Percentiles rank a stretch among this genome's conserved stretches.
These are phyloP conservation scores for Arachnopeziza araneosa DNA, from an alignment of 2,329 filamentous ascomycete genomes.

Conservation along the genomic window DNA sequence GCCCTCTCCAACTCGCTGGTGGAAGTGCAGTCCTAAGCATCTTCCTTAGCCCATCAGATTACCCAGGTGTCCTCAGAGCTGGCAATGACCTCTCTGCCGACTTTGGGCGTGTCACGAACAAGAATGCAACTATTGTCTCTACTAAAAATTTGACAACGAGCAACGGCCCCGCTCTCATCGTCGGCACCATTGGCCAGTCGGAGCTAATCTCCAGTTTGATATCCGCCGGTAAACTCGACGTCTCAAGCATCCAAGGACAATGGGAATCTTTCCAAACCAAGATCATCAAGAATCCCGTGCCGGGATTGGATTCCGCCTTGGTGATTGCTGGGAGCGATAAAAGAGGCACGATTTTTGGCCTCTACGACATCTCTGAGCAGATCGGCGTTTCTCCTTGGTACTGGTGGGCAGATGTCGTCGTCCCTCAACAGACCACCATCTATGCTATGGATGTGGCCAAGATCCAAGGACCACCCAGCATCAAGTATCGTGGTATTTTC, in stretches of 20 bases:
- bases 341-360: conserved; percentile 61
- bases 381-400: conserved; percentile 64
- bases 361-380: conserved; percentile 66
- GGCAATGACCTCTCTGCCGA: conserved; percentile 53
- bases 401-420: conserved; percentile 48
- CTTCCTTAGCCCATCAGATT: conserved; percentile 8
- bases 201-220: conserved; percentile 54
- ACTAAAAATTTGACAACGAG: conserved; percentile 32
- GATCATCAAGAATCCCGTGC: conserved; percentile 50
- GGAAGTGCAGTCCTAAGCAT: conserved; percentile 6
- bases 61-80: conserved; percentile 10
- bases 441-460: conserved; percentile 40
- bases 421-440: conserved; percentile 38
- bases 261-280: conserved; percentile 64
- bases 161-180: conserved; percentile 48
- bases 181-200: conserved; percentile 61
- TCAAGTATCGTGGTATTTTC: conserved; percentile 53
- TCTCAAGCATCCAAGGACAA: conserved; percentile 50
- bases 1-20: conserved; percentile 10
- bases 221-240: conserved; percentile 48
- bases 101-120: conserved; percentile 62
- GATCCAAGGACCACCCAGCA: conserved; percentile 43
- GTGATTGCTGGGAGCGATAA: conserved; percentile 63
- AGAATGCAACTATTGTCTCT: conserved; percentile 34
- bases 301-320: conserved; percentile 50